Evolutionary conservation across 805 yeast genomes (phyloP).

Genomic region (Candida ortonii): DNA sequence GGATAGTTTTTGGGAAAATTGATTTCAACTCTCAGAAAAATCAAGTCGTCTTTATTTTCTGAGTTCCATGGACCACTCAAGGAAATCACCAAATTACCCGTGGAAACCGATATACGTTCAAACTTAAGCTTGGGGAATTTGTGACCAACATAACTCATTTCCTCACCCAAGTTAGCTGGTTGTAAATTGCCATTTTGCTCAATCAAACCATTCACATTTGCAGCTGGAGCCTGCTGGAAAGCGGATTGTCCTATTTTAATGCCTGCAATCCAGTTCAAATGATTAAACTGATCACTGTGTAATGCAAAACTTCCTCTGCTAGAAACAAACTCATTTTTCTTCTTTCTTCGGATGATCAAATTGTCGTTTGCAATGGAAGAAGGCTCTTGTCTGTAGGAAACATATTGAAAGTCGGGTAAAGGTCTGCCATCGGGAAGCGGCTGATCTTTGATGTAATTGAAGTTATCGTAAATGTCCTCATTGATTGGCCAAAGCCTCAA

Average conservation of each 20-base stretch:
- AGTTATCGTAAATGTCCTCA: conserved; percentile 45
- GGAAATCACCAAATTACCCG: conserved; percentile 76
- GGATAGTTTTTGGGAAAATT: conserved; percentile 77
- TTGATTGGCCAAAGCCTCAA: conserved; percentile 75
- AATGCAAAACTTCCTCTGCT: conserved; percentile 33
- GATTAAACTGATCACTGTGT: conserved; percentile 48
- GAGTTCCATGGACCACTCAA: conserved; percentile 75
- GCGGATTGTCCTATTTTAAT: conserved; percentile 68
- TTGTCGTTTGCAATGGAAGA: conserved; percentile 20
- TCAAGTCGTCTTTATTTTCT: conserved; percentile 41
- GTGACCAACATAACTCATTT: conserved; percentile 82
- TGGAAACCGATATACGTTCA: conserved; percentile 83
- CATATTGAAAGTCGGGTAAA: conserved; percentile 36
- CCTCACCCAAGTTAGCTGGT: conserved; percentile 80
- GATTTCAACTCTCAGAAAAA: conserved; percentile 70
- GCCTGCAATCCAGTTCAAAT: conserved; percentile 90
- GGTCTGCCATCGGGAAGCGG: conserved; percentile 33
- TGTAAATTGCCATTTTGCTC: conserved; percentile 34
- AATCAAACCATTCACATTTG: conserved; percentile 34
- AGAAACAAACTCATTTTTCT: conserved; percentile 19
- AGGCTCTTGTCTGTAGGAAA: conserved; percentile 54
- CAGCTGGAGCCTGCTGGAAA: conserved; percentile 30
- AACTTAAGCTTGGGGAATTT: conserved; percentile 84
- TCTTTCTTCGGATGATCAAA: conserved; percentile 21
- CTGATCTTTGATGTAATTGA: conserved; percentile 40